Evolutionary conservation across 257 asterid species (phyloP).

Genomic region (Forsythia viridissima): DNA sequence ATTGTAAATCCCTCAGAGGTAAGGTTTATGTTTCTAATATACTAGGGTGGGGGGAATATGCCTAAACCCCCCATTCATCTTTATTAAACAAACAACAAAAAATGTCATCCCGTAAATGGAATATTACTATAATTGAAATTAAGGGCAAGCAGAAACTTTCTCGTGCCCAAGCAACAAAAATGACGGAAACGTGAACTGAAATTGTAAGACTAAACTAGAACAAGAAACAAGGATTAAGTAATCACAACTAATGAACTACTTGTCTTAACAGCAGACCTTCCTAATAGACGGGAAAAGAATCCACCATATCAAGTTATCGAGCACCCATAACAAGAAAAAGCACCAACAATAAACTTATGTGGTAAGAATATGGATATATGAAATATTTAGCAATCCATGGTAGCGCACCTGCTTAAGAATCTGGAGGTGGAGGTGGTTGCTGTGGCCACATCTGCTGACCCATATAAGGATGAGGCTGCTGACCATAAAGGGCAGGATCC

Average conservation of each 20-base stretch:
- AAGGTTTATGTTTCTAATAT: no score
- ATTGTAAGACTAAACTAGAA: neutral
- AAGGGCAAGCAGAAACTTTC: neutral
- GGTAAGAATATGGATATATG: conserved; percentile 1
- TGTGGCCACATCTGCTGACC: conserved; percentile 90
- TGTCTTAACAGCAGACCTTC: neutral
- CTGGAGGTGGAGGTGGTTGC: conserved; percentile 74
- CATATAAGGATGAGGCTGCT: conserved; percentile 85
- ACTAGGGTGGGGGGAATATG: no score
- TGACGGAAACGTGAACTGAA: neutral
- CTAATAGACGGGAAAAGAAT: neutral
- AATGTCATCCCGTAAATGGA: no score
- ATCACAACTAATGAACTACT: neutral
- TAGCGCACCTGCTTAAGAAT: conserved; percentile 57
- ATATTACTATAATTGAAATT: neutral
- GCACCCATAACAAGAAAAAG: neutral
- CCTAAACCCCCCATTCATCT: no score
- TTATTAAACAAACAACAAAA: no score
- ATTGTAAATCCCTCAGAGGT: neutral
- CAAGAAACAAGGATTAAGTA: neutral
- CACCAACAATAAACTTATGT: neutral
- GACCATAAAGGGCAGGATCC: conserved; percentile 76
- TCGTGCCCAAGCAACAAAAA: neutral
- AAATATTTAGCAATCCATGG: neutral
- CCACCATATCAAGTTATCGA: neutral